These are phyloP conservation scores for Cyberlindnera lachancei DNA, from an alignment of 805 yeast species.

Conservation along the genomic window DNA sequence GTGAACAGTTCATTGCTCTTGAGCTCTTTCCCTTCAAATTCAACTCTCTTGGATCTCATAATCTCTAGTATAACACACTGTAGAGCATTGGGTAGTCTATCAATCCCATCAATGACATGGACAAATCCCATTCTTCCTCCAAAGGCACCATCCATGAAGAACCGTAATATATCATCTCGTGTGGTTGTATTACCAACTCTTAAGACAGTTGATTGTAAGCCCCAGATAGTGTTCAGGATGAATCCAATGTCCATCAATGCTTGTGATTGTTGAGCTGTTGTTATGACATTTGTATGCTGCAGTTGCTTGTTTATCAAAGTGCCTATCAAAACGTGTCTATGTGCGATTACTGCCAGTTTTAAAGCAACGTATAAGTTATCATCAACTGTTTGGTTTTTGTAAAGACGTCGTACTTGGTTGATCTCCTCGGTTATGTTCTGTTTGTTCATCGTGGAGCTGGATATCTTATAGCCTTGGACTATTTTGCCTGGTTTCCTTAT, in stretches of 20 bases:
- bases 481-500: too few species aligned
- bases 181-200: conserved; percentile 1
- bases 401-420: neutral
- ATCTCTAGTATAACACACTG: conserved; percentile 4
- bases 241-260: conserved; percentile 18
- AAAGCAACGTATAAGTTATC: conserved; percentile 13
- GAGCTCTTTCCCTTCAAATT: neutral
- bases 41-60: conserved; percentile 2
- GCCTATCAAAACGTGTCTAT: conserved; percentile 21
- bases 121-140: conserved; percentile 1
- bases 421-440: conserved; percentile 2
- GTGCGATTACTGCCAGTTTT: conserved; percentile 16
- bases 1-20: conserved; percentile 9
- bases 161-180: neutral
- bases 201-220: conserved; percentile 1
- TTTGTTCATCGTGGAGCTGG: neutral
- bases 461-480: neutral
- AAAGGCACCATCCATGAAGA: conserved; percentile 6
- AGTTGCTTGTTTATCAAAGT: too few species aligned
- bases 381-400: conserved; percentile 2
- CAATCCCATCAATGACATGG: conserved; percentile 9
- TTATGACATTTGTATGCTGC: too few species aligned
- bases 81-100: conserved; percentile 4
- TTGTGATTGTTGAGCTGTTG: too few species aligned
- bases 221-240: conserved; percentile 9